Base-by-base conservation (phyloP, 2,329 filamentous ascomycete genomes). In the Mariannaea elegans region DNA sequence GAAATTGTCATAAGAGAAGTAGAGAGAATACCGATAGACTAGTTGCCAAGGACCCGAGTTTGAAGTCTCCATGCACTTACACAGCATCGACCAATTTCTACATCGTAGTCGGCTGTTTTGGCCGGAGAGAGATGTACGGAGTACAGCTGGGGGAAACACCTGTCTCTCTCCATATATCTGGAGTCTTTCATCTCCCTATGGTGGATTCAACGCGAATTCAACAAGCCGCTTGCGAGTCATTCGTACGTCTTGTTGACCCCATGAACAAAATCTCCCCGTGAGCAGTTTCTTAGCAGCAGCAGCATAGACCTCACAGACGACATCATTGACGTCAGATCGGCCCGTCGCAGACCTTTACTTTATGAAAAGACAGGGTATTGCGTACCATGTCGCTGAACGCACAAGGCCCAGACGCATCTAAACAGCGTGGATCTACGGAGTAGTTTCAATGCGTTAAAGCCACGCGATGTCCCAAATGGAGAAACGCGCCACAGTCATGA, bases 321-420 rank as follows among this genome's bases (percentile, higher is more conserved):
- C 16, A 53, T 44, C 49, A 31, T 34, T 55, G 52, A 55, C 42
- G 52, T 55, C 44, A 47, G 52, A 39, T 48, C 32, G 44, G 52
- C 44, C 34, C 44, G 32, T 19, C 16, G 16, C 16, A 19, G 24
- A 48, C 9, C 13, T 24, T 19, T 3, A 21, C 24, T 27, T 55
- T 39, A 32, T 19, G 19, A 44, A 16, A 24, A 6, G 9, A 45
- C 32, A 34, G 2, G 23, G 31, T 8, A 7, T 18, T 31, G 48
- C 48, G 36, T 42, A 31, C 29, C 38, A 34, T 34, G 39, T 9
- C 18, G 16, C 16, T 8, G 7, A 7, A 18, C 7, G 13, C 18
- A 21, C 16, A 5, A 13, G 38, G 38, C 18, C 49, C 27, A 52
- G 38, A 52, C 21, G 39, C 49, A 45, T 52, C 49, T 24, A 19